Base-by-base conservation (phyloP, 192 early-diverging fungal species). In the Backusella liffmaniae region DNA sequence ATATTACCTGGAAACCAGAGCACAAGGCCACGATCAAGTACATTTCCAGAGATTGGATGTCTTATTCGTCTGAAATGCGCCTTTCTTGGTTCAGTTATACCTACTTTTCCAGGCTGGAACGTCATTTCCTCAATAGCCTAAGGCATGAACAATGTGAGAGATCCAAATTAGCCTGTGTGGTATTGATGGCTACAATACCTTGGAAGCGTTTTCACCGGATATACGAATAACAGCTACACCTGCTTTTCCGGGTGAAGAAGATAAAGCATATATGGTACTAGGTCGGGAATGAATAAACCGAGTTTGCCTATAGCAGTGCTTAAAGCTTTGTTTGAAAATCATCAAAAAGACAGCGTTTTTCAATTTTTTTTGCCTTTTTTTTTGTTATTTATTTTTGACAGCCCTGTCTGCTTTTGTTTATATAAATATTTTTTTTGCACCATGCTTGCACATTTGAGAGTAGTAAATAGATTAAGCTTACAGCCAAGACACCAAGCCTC, bases 161-260 rank as follows among this genome's bases (percentile, higher is more conserved):
- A 12, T 70, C 79, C 18, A 82, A 72, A 29, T 67, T 74, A 16
- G 72, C 36, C 35, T 82, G 35, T 26, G 35, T 26, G 39, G 56
- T 18, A 67, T 78, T 15, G 51, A 70, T 3, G 77, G 73, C 13
- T 73, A 13, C 70, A 73, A 32, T 88, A 87, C 88, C 44, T 86
- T 44, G 62, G 32, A 73, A 0, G 91, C 88, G 9, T 82, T 80
- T 0, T 86, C 77, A 0, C 93, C 92, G 4, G 92, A 92, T 34
- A 92, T 75, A n/a, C 93, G 86, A 16, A 95, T 80, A 23, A 95
- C 86, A n/a, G 91, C 93, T 15, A 95, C 87, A 0, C 92, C 93
- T 1, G 93, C 90, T 73, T 93, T 93, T 23, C 93, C 92, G 21
- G 90, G 90, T 9, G 86, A 87, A 7, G 91, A 87, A 7, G 92